Conservation (phyloP, 306 rosid species). For the Citrullus mucosospermus region DNA sequence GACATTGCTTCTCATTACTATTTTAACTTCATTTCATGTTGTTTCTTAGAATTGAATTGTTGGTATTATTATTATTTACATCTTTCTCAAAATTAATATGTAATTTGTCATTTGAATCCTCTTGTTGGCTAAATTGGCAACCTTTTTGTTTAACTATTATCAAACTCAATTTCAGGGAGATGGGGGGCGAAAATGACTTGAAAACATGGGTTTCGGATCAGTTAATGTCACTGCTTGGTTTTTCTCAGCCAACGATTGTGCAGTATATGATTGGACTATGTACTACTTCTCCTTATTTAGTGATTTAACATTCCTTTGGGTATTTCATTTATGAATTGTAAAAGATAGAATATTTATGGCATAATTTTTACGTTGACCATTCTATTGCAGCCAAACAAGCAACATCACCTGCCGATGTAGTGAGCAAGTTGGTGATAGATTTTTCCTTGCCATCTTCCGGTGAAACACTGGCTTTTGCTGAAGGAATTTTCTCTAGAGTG, state of each 20-base stretch:
- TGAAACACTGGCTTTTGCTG: constrained; percentile 57
- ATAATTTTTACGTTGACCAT: not conserved
- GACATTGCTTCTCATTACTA: not conserved
- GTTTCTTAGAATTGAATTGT: not conserved
- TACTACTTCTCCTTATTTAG: constrained; percentile 12
- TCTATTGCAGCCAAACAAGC: constrained; percentile 69
- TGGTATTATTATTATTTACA: not conserved
- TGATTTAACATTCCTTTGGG: not conserved
- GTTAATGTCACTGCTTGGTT: constrained; percentile 59
- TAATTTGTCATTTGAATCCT: not conserved
- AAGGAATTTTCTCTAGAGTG: constrained; percentile 52
- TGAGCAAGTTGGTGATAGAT: constrained; percentile 44
- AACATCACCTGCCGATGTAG: constrained; percentile 53
- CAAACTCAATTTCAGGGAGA: constrained; percentile 5
- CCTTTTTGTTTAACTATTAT: not conserved
- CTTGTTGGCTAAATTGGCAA: not conserved
- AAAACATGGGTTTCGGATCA: constrained; percentile 81
- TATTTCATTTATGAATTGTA: not conserved
- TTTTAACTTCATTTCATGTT: not conserved
- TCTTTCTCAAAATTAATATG: not conserved
- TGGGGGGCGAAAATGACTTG: constrained; percentile 47
- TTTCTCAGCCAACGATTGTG: constrained; percentile 58
- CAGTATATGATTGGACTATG: constrained; percentile 73
- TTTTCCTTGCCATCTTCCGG: constrained; percentile 35
- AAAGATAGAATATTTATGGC: not conserved